Percentiles rank a stretch among this genome's conserved stretches.
Evolutionary conservation across 2,329 filamentous ascomycete genomes (phyloP).

Genomic region (Sordariomycetes sp.): DNA sequence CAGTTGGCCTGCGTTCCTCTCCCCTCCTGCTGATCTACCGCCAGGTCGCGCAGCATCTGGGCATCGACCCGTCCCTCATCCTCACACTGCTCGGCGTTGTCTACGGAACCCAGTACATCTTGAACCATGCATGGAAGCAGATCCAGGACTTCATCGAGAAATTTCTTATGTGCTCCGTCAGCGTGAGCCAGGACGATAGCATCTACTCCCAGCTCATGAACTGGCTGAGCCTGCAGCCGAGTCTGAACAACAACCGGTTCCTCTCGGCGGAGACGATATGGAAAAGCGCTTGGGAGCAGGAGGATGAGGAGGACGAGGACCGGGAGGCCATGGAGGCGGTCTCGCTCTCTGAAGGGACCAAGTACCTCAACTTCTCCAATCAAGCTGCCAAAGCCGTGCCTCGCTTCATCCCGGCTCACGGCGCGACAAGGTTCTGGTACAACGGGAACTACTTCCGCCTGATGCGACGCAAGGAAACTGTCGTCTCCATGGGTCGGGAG

Average conservation of each 20-base stretch:
- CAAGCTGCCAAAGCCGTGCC: constrained; percentile 44
- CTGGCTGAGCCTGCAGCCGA: constrained; percentile 45
- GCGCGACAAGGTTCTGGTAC: constrained; percentile 45
- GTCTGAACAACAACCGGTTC: constrained; percentile 38
- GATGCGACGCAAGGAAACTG: constrained; percentile 32
- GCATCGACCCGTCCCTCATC: constrained; percentile 38
- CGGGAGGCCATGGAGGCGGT: too few relatives aligned
- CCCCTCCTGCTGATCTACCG: constrained; percentile 37
- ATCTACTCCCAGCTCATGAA: constrained; percentile 51
- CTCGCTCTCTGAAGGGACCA: constrained; percentile 19
- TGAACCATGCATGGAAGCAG: constrained; percentile 22
- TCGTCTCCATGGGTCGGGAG: constrained; percentile 20
- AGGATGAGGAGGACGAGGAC: constrained; percentile 34
- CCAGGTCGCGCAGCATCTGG: constrained; percentile 31
- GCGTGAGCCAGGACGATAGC: constrained; percentile 44
- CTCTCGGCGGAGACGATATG: constrained; percentile 47
- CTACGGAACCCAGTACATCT: constrained; percentile 33
- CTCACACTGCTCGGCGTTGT: constrained; percentile 34
- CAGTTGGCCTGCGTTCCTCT: constrained; percentile 23
- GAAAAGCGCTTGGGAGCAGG: constrained; percentile 48
- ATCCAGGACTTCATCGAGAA: constrained; percentile 25
- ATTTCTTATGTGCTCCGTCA: constrained; percentile 42
- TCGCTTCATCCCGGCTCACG: constrained; percentile 44
- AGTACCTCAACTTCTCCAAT: constrained; percentile 50
- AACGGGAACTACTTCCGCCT: constrained; percentile 39